Base-by-base conservation (phyloP, 768 basidiomycete genomes). In the Tulasnella sp. region DNA sequence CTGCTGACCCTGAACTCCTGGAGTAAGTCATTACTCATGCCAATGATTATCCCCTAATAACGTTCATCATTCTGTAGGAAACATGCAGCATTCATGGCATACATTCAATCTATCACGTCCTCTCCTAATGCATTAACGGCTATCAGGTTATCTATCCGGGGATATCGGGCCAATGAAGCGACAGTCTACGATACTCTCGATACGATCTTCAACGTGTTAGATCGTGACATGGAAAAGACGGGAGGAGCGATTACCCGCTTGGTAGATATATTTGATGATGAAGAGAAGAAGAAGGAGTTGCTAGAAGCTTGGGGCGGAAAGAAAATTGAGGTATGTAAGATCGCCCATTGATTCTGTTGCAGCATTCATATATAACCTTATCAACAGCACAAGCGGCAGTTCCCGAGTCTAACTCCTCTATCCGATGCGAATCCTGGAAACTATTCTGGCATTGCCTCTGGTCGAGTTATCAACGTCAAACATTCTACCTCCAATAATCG, bases 391-490 rank as follows among this genome's bases (percentile, higher is more conserved):
- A 81, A 79, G 16, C 77, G 78, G 61, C 79, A 89, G 58, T 89
- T 90, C 67, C 89, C 90, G 0, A 81, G 88, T 43, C 72, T 91
- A 4, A 63, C 72, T 0, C 79, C 81, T 29, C 28, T 27, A 16
- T 28, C 5, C 25, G 69, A 71, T 3, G 63, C 75, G 2, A 62
- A n/a, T n/a, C n/a, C n/a, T n/a, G n/a, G n/a, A n/a, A 42, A 78
- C 37, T 92, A 83, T 57, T 80, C 88, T 0, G 82, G 79, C 0
- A 83, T 91, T 55, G 72, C 86, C 3, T 77, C 80, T 22, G 89
- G 88, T 4, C 79, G 85, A 3, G 81, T 89, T 29, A 70, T 95
- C 50, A 86, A 83, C 58, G 85, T 81, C 31, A 90, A 91, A 62
- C 75, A 86, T 53, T 74, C 76, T 1, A 83, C 84, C 0, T 70